Base-by-base conservation (phyloP, 768 basidiomycete genomes). In the Psilocybe subaeruginosa region DNA sequence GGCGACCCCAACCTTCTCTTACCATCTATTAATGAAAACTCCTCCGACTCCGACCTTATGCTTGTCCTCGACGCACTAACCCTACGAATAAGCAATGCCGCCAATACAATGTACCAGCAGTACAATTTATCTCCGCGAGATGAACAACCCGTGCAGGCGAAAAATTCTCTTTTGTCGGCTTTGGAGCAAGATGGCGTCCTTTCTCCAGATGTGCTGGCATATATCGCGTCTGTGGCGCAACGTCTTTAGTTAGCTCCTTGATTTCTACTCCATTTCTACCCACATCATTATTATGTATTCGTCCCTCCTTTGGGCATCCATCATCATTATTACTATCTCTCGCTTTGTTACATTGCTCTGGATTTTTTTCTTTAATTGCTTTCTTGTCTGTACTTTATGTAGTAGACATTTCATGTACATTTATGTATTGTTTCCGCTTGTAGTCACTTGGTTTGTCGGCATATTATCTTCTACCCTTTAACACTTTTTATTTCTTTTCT, bases 51-150 rank as follows among this genome's bases (percentile, higher is more conserved):
- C 16, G 91, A 96, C 60, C 74, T 95, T 55, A 83, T 88, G 74
- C 74, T 83, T 61, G 75, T 93, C n/a, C 78, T 97, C 33, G 91
- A 95, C 66, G 91, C 88, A 11, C 70, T 97, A 54, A 79, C 89
- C 31, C 76, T 85, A 7, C 82, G 95, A 46, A 87, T 95, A 56
- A 88, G 92, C 70, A 95, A 95, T 69, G 84, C 90, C 2, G 74
- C 86, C 29, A 70, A 76, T 37, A 70, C 78, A 9, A 64, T 80
- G 47, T 68, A 69, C n/a, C 64, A 70, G 54, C 70, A 69, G 61
- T 69, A 70, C 51, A 59, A 65, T 39, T 30, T 65, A 6, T 41
- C 62, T 7, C 17, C 52, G 4, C n/a, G 19, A 11, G 11, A 19
- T 62, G 70, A 7, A 62, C 65, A 3, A 67, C 66, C 11, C 56